Evolutionary conservation across 805 yeast species (phyloP), one percentile per base, ranked within the genome.

Genomic region (Saccharomyces jurei): DNA sequence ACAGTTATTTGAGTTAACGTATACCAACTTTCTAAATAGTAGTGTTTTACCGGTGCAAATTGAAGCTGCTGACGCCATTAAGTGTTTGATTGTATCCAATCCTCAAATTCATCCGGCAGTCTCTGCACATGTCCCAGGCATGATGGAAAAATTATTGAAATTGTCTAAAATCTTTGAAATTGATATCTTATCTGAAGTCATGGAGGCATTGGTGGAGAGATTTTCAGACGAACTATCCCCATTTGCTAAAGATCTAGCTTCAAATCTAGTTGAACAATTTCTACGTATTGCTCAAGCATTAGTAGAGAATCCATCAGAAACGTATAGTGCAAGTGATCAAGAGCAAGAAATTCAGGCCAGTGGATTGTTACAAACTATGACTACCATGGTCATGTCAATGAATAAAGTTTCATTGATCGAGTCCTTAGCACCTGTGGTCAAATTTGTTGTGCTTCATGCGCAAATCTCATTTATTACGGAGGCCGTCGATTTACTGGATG

Each of bases 121-220:
- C 48, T 79, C 88, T 5, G 68, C 78, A 2, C 84, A 87, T 54
- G 87, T 94, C 56, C 84, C 94, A 41, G 84, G 84, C 10, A 83
- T 92, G 3, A 87, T 94, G 86, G 87, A 89, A 58, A 84, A 81
- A 60, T 73, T 94, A 54, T 74, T 94, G 61, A 82, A 81, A 41
- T 71, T 94, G 46, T 85, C 96, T 6, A 84, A 87, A 66, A 81
- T 82, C 53, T 84, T 89, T 61, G 99, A 94, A 64, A 80, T 86
- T 58, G 99, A 95, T 64, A 80, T 89, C 41, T 76, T 94, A 25
- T 81, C 95, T 6, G 86, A 83, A 50, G 96, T 92, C n/a, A 89
- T 94, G 84, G 98, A 94, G 72, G 90, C 89, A 54, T 89, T 94
- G 67, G 97, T 94, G 32, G 96, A 90, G 64, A 79, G 81, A 56